phyloP scores from a whole-genome alignment of 208 protist genomes.

The Crithidia brevicula region DNA sequence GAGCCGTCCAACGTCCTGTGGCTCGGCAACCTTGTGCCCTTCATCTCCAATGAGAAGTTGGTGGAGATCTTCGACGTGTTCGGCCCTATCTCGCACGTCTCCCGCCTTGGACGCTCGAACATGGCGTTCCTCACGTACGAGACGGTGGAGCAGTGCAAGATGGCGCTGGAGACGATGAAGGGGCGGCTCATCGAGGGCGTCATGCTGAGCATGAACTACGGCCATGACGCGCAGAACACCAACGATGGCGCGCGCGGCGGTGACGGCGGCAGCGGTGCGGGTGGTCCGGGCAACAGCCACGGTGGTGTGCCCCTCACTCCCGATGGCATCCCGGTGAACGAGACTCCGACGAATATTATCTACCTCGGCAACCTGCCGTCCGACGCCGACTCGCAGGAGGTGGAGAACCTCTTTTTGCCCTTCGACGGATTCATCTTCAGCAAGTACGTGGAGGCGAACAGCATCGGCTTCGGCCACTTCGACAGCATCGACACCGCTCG shows the following conservation, averaged over 20 bases:
- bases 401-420: slow-evolving; percentile 69
- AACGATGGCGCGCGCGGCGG: slow-evolving; percentile 8
- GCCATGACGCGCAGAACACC: slow-evolving; percentile 49
- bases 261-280: slow-evolving; percentile 11
- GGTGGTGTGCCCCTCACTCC: slow-evolving; percentile 19
- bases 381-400: slow-evolving; percentile 61
- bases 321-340: slow-evolving; percentile 65
- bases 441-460: slow-evolving; percentile 64
- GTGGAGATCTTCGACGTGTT: slow-evolving; percentile 83
- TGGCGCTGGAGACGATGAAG: slow-evolving; percentile 80
- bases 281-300: slow-evolving; percentile 4
- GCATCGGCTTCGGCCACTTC: slow-evolving; percentile 89
- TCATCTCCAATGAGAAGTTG: slow-evolving; percentile 70
- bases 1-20: slow-evolving; percentile 85
- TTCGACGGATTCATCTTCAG: slow-evolving; percentile 90
- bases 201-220: slow-evolving; percentile 86
- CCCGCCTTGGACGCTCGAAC: slow-evolving; percentile 64
- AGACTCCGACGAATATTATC: slow-evolving; percentile 84
- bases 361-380: slow-evolving; percentile 82
- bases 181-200: slow-evolving; percentile 71
- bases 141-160: slow-evolving; percentile 79
- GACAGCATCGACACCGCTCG: slow-evolving; percentile 71
- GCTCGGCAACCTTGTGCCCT: slow-evolving; percentile 75
- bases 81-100: slow-evolving; percentile 67
- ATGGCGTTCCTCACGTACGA: slow-evolving; percentile 90